A percentile compares a stretch with the other conserved stretches of the same genome.
These are phyloP conservation scores for Eucalyptus guilfoylei DNA, from an alignment of 345 rosid species.

Conservation along the genomic window DNA sequence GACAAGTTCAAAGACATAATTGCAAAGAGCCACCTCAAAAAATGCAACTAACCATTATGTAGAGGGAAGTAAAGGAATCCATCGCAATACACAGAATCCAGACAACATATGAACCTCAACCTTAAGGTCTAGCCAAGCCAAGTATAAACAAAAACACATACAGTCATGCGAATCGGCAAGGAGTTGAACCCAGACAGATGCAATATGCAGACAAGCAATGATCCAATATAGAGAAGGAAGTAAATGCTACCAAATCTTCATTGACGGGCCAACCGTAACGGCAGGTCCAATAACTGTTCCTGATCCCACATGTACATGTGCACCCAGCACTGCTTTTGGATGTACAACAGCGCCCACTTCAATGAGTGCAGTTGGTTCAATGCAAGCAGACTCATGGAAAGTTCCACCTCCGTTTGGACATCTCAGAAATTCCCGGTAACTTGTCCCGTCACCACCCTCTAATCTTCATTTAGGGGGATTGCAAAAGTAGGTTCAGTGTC, in stretches of 20 bases:
- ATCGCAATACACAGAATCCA: not conserved
- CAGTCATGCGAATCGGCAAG: not conserved
- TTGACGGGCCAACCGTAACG: slow-evolving; percentile 39
- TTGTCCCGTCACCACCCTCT: slow-evolving; percentile 12
- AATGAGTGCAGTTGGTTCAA: slow-evolving; percentile 41
- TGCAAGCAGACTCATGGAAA: slow-evolving; percentile 42
- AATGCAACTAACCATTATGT: not conserved
- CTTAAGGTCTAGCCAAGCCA: not conserved
- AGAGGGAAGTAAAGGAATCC: not conserved
- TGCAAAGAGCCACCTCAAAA: not conserved
- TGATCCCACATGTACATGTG: slow-evolving; percentile 50
- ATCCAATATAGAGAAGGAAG: not conserved
- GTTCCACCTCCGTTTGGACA: slow-evolving; percentile 66
- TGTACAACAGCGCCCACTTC: slow-evolving; percentile 61
- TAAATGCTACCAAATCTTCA: slow-evolving; percentile 41
- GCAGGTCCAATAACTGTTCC: slow-evolving; percentile 62
- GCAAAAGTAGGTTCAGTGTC: not conserved
- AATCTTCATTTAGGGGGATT: not conserved
- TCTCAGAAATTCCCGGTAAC: slow-evolving; percentile 13
- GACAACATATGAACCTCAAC: not conserved
- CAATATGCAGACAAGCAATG: not conserved
- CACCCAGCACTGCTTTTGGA: slow-evolving; percentile 36
- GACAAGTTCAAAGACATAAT: not conserved
- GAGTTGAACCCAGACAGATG: not conserved
- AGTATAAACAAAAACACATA: not conserved